Evolutionary conservation across 306 rosid species (phyloP).

Genomic region (Aeschynomene evenia): DNA sequence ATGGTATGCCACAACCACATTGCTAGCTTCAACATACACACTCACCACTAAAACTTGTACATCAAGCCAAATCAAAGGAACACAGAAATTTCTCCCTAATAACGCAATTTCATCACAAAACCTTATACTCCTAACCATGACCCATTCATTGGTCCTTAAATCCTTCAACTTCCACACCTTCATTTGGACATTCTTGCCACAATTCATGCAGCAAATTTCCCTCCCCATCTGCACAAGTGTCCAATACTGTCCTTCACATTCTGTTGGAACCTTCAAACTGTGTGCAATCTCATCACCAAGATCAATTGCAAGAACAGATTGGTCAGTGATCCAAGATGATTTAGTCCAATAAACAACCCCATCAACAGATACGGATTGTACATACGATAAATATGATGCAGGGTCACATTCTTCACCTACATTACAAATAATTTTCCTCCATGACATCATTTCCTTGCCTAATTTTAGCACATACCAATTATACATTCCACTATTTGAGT

Average conservation of each 20-base stretch:
- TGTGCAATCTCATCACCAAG: background rate
- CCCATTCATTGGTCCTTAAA: constrained; percentile 23
- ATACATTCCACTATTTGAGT: background rate
- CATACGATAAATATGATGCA: constrained; percentile 11
- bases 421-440: constrained; percentile 10
- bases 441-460: background rate
- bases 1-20: constrained; percentile 21
- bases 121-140: background rate
- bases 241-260: constrained; percentile 14
- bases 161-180: constrained; percentile 25
- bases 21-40: background rate
- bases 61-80: constrained; percentile 14
- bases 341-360: constrained; percentile 20
- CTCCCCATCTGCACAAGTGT: constrained; percentile 22
- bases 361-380: constrained; percentile 19
- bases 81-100: background rate
- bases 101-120: constrained; percentile 3
- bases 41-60: constrained; percentile 2
- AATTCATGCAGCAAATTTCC: constrained; percentile 10
- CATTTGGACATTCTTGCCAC: constrained; percentile 16
- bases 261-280: background rate
- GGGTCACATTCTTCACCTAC: background rate
- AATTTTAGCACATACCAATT: background rate
- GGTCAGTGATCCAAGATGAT: constrained; percentile 16
- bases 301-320: constrained; percentile 14